phyloP scores from a whole-genome alignment of 2,329 filamentous ascomycete species.

The Annulohypoxylon truncatum region DNA sequence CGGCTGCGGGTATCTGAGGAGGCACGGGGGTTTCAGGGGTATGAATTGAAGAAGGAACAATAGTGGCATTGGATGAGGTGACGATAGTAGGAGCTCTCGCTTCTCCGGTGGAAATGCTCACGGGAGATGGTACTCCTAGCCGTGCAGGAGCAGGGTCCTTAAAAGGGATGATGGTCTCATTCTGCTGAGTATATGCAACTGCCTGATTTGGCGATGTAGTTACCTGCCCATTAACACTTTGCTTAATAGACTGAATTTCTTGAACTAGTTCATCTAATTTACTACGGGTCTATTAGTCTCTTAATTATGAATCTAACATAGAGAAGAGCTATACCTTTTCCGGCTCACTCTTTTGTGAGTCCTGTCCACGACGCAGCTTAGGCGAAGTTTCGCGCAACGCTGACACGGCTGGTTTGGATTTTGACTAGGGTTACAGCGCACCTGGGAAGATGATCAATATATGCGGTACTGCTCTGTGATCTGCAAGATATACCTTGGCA shows the following conservation, averaged over 20 bases:
- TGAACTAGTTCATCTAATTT: conserved; percentile 67
- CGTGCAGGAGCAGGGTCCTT: conserved; percentile 37
- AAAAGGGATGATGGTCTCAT: conserved; percentile 30
- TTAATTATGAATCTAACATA: conserved; percentile 8
- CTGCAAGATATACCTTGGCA: conserved; percentile 46
- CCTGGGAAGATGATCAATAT: conserved; percentile 35
- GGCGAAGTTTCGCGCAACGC: conserved; percentile 48
- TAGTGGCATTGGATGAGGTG: conserved; percentile 13
- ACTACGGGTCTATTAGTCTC: conserved; percentile 48
- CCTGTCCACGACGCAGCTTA: conserved; percentile 49
- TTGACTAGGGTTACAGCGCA: conserved; percentile 50
- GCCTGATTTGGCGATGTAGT: conserved; percentile 37
- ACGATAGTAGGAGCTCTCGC: conserved; percentile 16
- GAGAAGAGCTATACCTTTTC: conserved; percentile 43
- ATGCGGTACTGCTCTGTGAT: background rate
- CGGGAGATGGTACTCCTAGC: conserved; percentile 40
- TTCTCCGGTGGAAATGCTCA: conserved; percentile 32
- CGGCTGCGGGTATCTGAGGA: conserved; percentile 33
- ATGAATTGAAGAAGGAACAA: conserved; percentile 47
- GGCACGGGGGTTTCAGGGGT: conserved; percentile 46
- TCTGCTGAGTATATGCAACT: conserved; percentile 41
- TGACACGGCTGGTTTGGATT: conserved; percentile 46
- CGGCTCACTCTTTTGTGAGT: conserved; percentile 50
- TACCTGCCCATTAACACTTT: conserved; percentile 56
- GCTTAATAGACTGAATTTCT: conserved; percentile 66